Evolutionary conservation across 352 stramenopile species (phyloP).

Genomic region (Globisporangium recalcitrans): DNA sequence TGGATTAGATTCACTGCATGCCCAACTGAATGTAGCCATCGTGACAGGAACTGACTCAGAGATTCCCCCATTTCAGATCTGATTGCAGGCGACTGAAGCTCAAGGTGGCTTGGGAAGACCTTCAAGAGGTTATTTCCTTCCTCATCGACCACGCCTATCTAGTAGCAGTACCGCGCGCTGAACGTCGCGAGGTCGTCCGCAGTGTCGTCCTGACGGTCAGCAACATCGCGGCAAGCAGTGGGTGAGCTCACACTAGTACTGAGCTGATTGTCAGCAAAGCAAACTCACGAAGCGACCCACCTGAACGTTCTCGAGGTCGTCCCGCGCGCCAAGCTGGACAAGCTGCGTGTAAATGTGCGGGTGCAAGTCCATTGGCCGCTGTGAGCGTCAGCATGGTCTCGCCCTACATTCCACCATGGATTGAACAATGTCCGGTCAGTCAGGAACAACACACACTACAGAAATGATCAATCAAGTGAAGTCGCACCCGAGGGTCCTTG

Average conservation of each 20-base stretch:
- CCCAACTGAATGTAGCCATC: no score
- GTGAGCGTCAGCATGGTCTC: slow-evolving; percentile 73
- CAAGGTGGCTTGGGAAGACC: no score
- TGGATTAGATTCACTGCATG: no score
- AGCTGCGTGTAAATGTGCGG: slow-evolving; percentile 40
- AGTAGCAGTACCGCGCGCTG: slow-evolving; percentile 32
- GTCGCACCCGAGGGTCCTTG: slow-evolving; percentile 39
- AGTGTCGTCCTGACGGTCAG: slow-evolving; percentile 30
- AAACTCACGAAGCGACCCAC: slow-evolving; percentile 16
- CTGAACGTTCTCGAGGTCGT: slow-evolving; percentile 58
- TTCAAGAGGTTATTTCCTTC: no score
- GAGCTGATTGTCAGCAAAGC: neutral
- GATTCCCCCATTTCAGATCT: no score
- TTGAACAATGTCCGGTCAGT: neutral
- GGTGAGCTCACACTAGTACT: neutral
- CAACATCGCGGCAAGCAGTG: neutral
- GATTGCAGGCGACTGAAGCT: no score
- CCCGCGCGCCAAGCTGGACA: slow-evolving; percentile 22
- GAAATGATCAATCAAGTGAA: neutral
- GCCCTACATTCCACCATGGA: slow-evolving; percentile 27
- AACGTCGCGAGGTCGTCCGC: slow-evolving; percentile 25
- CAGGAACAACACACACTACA: neutral
- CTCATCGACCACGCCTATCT: neutral
- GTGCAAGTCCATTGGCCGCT: slow-evolving; percentile 39
- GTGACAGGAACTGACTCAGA: no score